Base-by-base conservation (phyloP, 2,329 filamentous ascomycete species). In the Arthrobotrys entomopaga region DNA sequence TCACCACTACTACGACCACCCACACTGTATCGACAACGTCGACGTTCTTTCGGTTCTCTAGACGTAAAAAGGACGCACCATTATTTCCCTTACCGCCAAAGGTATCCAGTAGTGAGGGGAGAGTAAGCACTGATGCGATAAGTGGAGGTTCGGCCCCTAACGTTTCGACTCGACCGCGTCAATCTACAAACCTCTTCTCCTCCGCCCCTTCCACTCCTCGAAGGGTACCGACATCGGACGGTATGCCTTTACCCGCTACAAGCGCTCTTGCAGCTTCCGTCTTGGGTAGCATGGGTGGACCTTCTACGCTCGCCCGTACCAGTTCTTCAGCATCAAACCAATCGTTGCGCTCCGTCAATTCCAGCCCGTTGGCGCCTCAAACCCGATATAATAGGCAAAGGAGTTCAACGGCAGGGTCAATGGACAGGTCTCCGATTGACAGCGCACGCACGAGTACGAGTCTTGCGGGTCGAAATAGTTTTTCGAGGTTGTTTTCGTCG, bases 11-110 rank as follows among this genome's bases (percentile, higher is more conserved):
- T 53, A 89, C 85, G 50, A 89, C 87, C 5, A 89, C 88, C 10
- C 87, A 91, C 76, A 88, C 86, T 8, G 83, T 86, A 13, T 85
- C 87, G 26, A 86, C 87, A 4, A 89, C 87, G 40, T 90, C 86
- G 20, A 90, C 90, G 24, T 92, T 97, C 80, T 97, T 97, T 80
- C 89, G 89, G 69, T 85, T 98, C 76, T 88, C 90, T 60, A 86
- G 92, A 76, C 91, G 88, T 79, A 90, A 89, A 79, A 92, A 90
- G 79, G 88, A 90, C 72, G 87, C 88, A 26, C 87, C 91, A 2
- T 83, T 98, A 40, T 98, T 98, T 79, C 93, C 94, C 69, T 85
- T 98, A n/a, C 93, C 92, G 46, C 89, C 94, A 76, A 93, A 90
- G 81, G 85, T 87, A 76, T 58, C 57, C 19, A 54, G 49, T 43